phyloP scores from a whole-genome alignment of 345 rosid species.

The Theobroma cacao region DNA sequence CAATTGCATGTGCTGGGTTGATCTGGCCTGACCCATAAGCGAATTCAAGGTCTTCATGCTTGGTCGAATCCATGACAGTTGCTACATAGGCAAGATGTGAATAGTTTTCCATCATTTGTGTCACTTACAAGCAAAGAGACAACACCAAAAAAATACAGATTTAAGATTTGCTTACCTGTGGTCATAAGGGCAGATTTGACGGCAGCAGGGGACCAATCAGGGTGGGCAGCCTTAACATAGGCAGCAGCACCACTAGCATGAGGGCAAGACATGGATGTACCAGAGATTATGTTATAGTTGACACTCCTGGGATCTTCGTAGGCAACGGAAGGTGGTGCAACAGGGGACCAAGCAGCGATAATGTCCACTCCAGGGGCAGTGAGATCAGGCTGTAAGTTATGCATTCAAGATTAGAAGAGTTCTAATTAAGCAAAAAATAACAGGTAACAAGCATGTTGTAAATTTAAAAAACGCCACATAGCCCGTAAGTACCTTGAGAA shows the following conservation, averaged over 20 bases:
- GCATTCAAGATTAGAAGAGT: not conserved
- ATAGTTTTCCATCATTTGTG: not conserved
- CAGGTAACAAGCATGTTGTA: not conserved
- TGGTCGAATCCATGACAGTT: constrained; percentile 29
- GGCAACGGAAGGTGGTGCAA: not conserved
- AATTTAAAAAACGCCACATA: not conserved
- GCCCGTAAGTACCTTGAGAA: constrained; percentile 24
- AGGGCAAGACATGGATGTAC: constrained; percentile 21
- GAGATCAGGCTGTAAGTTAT: constrained; percentile 19
- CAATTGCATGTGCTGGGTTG: constrained; percentile 31
- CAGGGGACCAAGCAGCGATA: constrained; percentile 27
- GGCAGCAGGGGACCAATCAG: constrained; percentile 15
- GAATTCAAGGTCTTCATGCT: constrained; percentile 31
- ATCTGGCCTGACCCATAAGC: constrained; percentile 43
- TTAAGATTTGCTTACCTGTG: not conserved
- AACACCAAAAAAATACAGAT: too few species aligned
- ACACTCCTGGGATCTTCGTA: not conserved
- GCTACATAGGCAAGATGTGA: not conserved
- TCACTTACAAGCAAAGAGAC: not conserved
- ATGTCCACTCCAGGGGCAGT: constrained; percentile 26
- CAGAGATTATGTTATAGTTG: constrained; percentile 18
- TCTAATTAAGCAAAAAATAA: too few species aligned
- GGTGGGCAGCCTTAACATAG: constrained; percentile 11
- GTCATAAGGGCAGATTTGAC: constrained; percentile 12
- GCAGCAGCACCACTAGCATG: constrained; percentile 10